phyloP scores from a whole-genome alignment of 352 stramenopile genomes.

The Phytophthora pistaciae region DNA sequence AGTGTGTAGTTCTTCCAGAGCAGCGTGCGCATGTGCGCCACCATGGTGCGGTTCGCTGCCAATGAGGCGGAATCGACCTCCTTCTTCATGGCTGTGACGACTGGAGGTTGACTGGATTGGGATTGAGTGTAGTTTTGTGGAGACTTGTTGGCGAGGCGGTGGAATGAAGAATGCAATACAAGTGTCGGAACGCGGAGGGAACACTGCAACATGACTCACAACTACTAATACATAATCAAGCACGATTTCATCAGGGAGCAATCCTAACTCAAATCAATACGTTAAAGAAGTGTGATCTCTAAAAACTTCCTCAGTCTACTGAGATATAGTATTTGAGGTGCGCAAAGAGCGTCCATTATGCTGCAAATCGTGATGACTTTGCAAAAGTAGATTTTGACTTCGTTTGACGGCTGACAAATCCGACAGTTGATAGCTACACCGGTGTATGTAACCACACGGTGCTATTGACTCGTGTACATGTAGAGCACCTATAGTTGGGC shows the following conservation, averaged over 20 bases:
- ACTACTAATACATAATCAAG: not conserved
- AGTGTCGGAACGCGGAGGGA: not conserved
- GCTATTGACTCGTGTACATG: too few relatives aligned
- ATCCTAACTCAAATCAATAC: not conserved
- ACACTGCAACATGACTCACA: not conserved
- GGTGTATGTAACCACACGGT: not conserved
- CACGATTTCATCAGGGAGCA: not conserved
- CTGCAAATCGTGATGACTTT: conserved; percentile 2
- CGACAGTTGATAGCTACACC: too few relatives aligned
- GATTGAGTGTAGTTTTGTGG: not conserved
- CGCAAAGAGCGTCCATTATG: not conserved
- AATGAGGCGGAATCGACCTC: not conserved
- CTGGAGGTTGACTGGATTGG: not conserved
- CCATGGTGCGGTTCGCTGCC: conserved; percentile 2
- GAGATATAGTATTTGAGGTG: not conserved
- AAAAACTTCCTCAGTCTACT: not conserved
- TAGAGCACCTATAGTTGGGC: not conserved
- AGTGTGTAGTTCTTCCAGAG: conserved; percentile 77
- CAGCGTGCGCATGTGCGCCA: conserved; percentile 41
- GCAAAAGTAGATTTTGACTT: not conserved
- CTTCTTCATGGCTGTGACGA: not conserved
- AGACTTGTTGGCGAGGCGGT: not conserved
- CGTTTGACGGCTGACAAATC: conserved; percentile 1
- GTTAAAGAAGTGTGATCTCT: not conserved
- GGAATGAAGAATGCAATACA: conserved; percentile 1